phyloP scores from a whole-genome alignment of 2,329 filamentous ascomycete genomes.

The Trichoderma aggressivum region DNA sequence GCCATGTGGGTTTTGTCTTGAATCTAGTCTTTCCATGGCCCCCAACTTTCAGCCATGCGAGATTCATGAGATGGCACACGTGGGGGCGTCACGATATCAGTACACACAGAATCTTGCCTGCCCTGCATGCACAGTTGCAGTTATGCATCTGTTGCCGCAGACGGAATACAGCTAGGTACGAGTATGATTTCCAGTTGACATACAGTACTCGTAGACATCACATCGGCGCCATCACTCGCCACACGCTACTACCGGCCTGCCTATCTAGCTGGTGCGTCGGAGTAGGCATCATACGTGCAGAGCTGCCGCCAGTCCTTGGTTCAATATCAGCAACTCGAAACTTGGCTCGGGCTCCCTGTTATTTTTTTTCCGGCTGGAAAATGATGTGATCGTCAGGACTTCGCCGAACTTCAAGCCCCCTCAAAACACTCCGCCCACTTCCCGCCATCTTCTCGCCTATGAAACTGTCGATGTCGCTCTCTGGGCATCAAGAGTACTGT shows the following conservation, averaged over 20 bases:
- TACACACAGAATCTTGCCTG: background rate
- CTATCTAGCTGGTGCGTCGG: background rate
- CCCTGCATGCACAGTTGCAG: background rate
- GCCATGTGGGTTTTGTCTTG: background rate
- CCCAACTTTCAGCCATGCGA: slow-evolving; percentile 6
- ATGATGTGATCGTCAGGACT: background rate
- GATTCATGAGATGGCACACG: slow-evolving; percentile 1
- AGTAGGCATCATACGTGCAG: background rate
- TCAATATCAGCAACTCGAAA: background rate
- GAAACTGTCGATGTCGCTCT: background rate
- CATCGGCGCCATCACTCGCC: background rate
- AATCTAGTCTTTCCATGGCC: background rate
- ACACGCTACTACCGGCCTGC: background rate
- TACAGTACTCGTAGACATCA: background rate
- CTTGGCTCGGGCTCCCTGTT: background rate
- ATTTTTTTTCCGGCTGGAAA: background rate
- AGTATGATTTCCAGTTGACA: background rate
- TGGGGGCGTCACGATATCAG: background rate
- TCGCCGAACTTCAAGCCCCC: slow-evolving; percentile 8
- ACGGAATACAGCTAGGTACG: background rate
- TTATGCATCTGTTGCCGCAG: background rate
- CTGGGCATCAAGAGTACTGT: background rate
- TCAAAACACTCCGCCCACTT: slow-evolving; percentile 4
- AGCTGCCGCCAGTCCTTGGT: background rate
- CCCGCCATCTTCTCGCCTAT: background rate